These are phyloP conservation scores for Letharia lupina DNA, from an alignment of 495 filamentous ascomycete genomes.

Conservation along the genomic window DNA sequence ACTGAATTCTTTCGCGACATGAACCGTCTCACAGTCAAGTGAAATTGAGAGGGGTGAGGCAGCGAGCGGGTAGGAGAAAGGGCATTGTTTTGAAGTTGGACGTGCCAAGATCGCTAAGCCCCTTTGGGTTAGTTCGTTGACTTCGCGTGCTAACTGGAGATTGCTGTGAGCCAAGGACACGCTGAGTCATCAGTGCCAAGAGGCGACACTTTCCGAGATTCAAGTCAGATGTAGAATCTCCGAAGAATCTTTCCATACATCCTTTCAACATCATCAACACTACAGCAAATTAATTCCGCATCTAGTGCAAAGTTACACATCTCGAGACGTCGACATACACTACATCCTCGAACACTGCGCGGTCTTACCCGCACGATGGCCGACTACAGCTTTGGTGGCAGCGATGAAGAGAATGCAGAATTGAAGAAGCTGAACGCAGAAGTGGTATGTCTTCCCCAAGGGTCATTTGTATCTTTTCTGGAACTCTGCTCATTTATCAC, in stretches of 20 bases:
- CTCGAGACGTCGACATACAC: background rate
- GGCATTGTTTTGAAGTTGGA: background rate
- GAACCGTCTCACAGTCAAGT: too few relatives aligned
- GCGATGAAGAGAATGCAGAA: slow-evolving; percentile 80
- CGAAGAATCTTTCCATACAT: background rate
- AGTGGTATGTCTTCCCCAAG: slow-evolving; percentile 52
- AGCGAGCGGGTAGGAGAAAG: background rate
- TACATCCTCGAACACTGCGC: background rate
- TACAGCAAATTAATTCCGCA: background rate
- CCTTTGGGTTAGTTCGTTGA: too few relatives aligned
- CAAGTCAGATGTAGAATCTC: background rate
- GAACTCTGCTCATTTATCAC: background rate
- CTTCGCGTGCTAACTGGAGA: too few relatives aligned
- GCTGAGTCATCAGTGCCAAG: slow-evolving; percentile 5
- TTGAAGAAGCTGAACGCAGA: slow-evolving; percentile 68
- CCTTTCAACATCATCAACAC: background rate
- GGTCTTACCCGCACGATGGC: slow-evolving; percentile 31
- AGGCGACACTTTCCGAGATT: background rate
- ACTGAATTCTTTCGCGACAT: too few relatives aligned
- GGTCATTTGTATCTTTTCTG: background rate
- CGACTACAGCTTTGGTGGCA: slow-evolving; percentile 62
- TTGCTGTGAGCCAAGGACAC: background rate
- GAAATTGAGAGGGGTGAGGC: background rate
- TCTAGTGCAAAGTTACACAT: background rate
- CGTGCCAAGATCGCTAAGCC: too few relatives aligned